Conservation (phyloP, 371 early-diverging fungal species). For the Choanephora cucurbitarum region DNA sequence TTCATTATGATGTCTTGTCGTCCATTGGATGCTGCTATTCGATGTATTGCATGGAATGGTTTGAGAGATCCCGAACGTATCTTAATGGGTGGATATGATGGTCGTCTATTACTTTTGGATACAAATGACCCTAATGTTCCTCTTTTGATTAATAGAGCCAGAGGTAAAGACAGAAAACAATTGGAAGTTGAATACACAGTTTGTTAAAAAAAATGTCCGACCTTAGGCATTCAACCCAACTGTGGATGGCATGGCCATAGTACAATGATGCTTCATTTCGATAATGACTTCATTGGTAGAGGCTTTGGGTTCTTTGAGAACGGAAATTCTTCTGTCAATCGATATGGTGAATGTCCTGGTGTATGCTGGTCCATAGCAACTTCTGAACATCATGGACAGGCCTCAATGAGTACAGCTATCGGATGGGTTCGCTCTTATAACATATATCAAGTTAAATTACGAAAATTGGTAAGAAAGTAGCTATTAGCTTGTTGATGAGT, state of each 20-base stretch:
- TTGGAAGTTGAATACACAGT: too few relatives aligned
- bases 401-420: slow-evolving; percentile 7
- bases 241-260: slow-evolving; percentile 3
- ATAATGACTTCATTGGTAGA: slow-evolving; percentile 7
- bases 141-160: background rate
- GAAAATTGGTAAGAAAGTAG: slow-evolving; percentile 10
- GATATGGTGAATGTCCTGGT: slow-evolving; percentile 9
- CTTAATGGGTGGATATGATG: slow-evolving; percentile 44
- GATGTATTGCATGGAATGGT: slow-evolving; percentile 24
- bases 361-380: slow-evolving; percentile 12
- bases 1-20: slow-evolving; percentile 10
- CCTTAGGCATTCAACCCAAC: background rate
- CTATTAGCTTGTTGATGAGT: too few relatives aligned
- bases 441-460: slow-evolving; percentile 8
- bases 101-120: slow-evolving; percentile 38
- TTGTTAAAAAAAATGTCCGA: background rate
- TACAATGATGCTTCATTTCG: background rate
- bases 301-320: background rate
- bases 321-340: background rate
- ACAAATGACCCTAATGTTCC: slow-evolving; percentile 36
- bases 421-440: slow-evolving; percentile 18
- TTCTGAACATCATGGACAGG: slow-evolving; percentile 19
- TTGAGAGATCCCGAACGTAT: slow-evolving; percentile 16
- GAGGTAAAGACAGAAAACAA: too few relatives aligned
- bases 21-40: slow-evolving; percentile 32